Conservation (phyloP, 768 basidiomycete species). For the Collybiopsis confluens region DNA sequence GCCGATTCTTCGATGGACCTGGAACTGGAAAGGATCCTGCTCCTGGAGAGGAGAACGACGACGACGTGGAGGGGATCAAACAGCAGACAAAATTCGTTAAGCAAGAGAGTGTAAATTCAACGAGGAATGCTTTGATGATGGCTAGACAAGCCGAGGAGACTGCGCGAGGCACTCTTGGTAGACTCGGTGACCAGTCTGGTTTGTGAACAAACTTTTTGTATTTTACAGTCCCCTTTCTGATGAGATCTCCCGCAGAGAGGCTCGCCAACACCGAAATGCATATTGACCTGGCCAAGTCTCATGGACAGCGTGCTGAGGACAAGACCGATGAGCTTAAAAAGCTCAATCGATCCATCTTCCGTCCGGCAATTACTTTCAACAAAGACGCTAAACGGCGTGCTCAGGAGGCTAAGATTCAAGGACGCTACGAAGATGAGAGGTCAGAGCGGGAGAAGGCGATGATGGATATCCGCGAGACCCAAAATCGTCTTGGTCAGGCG, state of each 20-base stretch:
- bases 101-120: constrained; percentile 67
- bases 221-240: no score
- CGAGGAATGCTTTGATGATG: constrained; percentile 69
- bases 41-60: constrained; percentile 51
- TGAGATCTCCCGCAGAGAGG: constrained; percentile 35
- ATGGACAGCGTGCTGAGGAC: constrained; percentile 86
- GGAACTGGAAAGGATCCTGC: constrained; percentile 27
- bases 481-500: constrained; percentile 58
- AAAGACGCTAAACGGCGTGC: constrained; percentile 74
- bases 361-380: constrained; percentile 87
- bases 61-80: constrained; percentile 75
- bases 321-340: constrained; percentile 91
- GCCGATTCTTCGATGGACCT: constrained; percentile 46
- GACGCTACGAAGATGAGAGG: constrained; percentile 66
- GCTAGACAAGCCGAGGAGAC: constrained; percentile 79
- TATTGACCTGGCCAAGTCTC: constrained; percentile 74
- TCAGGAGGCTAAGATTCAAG: constrained; percentile 61
- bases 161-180: constrained; percentile 58
- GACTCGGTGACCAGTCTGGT: constrained; percentile 76
- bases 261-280: constrained; percentile 74
- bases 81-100: constrained; percentile 64
- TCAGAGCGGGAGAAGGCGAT: constrained; percentile 60
- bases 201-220: no score
- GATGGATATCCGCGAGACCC: constrained; percentile 63
- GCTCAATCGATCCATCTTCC: constrained; percentile 93